phyloP scores from a whole-genome alignment of 2,329 filamentous ascomycete genomes.

The Westerdykella aurantiaca region DNA sequence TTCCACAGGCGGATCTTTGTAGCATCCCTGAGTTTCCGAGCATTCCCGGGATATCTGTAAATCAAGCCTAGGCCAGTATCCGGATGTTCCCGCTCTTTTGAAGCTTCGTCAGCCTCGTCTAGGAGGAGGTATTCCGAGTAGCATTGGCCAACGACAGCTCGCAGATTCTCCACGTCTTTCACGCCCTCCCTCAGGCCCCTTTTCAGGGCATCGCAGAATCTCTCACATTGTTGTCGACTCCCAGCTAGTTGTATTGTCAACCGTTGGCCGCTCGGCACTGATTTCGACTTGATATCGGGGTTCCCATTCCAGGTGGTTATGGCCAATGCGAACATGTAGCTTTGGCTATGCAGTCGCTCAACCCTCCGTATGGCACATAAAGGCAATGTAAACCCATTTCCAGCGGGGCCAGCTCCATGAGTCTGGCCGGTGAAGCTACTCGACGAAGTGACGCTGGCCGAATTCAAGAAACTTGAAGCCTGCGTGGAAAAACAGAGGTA shows the following conservation, averaged over 20 bases:
- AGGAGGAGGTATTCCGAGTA: conserved; percentile 64
- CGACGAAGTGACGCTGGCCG: conserved; percentile 72
- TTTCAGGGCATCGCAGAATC: conserved; percentile 94
- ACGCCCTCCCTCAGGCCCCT: conserved; percentile 81
- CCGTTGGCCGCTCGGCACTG: conserved; percentile 61
- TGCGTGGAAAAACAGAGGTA: conserved; percentile 97
- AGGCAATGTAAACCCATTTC: conserved; percentile 92
- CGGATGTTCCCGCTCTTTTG: conserved; percentile 57
- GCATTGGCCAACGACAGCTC: conserved; percentile 72
- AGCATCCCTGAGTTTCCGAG: conserved; percentile 85
- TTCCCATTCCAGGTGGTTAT: conserved; percentile 88
- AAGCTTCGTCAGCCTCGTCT: conserved; percentile 42
- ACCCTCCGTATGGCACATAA: conserved; percentile 87
- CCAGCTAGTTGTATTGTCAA: conserved; percentile 89
- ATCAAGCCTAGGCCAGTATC: conserved; percentile 90
- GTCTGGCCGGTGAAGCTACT: conserved; percentile 88
- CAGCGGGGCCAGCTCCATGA: conserved; percentile 83
- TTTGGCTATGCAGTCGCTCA: conserved; percentile 87
- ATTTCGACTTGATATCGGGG: conserved; percentile 40
- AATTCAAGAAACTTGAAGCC: conserved; percentile 75
- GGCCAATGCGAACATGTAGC: conserved; percentile 84
- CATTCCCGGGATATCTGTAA: conserved; percentile 91
- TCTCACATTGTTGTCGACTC: conserved; percentile 80
- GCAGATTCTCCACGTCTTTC: conserved; percentile 79
- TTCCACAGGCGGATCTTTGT: conserved; percentile 98